Conservation (phyloP, 345 rosid genomes). For the Melaleuca alternifolia region DNA sequence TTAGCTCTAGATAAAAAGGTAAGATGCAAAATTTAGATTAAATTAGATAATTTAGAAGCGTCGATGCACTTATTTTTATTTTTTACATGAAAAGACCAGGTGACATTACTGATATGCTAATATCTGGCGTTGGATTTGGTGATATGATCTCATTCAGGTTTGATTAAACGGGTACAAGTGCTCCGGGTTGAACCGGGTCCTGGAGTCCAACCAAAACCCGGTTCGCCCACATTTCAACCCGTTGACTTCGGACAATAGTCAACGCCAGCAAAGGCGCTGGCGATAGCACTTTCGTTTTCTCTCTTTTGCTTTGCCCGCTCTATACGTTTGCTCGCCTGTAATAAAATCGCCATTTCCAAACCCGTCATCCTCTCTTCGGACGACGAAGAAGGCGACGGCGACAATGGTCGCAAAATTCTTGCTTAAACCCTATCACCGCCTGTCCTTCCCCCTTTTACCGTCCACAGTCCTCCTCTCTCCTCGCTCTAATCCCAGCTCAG, state of each 20-base stretch:
- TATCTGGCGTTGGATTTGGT: too few species aligned
- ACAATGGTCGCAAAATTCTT: constrained; percentile 37
- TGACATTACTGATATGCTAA: too few species aligned
- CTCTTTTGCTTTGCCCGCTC: neutral
- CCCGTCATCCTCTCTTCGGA: neutral
- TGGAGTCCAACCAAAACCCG: neutral
- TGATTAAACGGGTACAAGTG: neutral
- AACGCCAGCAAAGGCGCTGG: neutral
- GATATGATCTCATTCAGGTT: too few species aligned
- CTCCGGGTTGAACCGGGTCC: neutral
- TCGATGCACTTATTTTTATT: neutral
- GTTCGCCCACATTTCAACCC: neutral
- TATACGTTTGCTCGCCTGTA: neutral
- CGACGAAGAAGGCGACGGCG: neutral
- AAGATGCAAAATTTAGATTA: neutral
- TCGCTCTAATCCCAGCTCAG: neutral
- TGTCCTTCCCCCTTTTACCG: neutral
- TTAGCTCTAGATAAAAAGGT: neutral
- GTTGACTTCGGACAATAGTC: neutral
- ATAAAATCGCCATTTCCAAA: neutral
- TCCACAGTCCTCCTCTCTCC: neutral
- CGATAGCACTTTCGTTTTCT: neutral
- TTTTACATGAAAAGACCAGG: neutral
- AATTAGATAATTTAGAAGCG: too few species aligned
- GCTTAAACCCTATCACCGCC: constrained; percentile 3